Conservation (phyloP, 2,329 filamentous ascomycete species). For the Ascochyta pisi region DNA sequence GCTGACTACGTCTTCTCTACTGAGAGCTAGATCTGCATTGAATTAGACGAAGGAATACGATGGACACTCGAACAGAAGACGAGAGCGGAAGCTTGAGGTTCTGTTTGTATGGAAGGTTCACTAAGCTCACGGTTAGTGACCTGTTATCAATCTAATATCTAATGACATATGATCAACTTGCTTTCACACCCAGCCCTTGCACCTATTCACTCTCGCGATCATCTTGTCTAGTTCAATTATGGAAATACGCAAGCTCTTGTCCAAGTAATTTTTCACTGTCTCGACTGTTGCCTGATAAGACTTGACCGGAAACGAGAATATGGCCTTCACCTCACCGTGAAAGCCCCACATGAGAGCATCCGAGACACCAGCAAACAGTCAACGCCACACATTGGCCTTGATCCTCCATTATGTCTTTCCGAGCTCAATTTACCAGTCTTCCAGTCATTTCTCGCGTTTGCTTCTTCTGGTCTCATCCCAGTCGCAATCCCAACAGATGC, state of each 20-base stretch:
- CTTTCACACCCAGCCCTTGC: background rate
- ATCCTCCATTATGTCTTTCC: background rate
- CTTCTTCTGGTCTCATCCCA: background rate
- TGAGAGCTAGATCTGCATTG: constrained; percentile 11
- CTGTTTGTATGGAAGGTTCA: background rate
- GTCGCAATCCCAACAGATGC: background rate
- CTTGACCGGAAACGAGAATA: background rate
- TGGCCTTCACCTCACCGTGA: constrained; percentile 9
- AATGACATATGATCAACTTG: background rate
- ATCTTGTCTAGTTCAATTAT: too few species aligned
- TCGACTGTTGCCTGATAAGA: background rate
- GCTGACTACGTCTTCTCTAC: constrained; percentile 55
- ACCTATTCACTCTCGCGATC: background rate
- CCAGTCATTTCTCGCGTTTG: background rate
- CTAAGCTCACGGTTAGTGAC: background rate
- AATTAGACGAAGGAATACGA: background rate
- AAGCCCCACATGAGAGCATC: background rate
- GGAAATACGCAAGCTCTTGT: background rate
- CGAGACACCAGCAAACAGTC: background rate
- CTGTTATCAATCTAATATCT: constrained; percentile 11
- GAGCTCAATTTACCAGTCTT: background rate
- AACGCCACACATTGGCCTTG: background rate
- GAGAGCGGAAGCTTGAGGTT: background rate
- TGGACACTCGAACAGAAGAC: background rate
- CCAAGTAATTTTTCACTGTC: background rate